Conservation (phyloP, 2,329 filamentous ascomycete genomes). For the Tolypocladium sp. region DNA sequence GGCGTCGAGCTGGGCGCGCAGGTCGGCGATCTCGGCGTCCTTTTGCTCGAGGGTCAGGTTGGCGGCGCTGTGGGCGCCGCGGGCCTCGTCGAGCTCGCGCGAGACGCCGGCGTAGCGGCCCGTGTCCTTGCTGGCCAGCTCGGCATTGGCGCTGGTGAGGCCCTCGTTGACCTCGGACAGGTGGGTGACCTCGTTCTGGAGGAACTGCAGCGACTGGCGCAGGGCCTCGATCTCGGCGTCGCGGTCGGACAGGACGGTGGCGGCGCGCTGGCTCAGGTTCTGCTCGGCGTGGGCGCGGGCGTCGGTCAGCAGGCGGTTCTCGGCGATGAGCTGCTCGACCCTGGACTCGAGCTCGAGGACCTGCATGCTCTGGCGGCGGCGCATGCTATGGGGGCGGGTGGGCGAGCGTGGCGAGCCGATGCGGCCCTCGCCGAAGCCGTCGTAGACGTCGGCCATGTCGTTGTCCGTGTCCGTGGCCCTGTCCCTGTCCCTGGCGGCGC, state of each 20-base stretch:
- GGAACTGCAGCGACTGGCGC: slow-evolving; percentile 65
- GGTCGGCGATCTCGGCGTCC: slow-evolving; percentile 69
- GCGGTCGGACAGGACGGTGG: slow-evolving; percentile 66
- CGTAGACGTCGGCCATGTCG: slow-evolving; percentile 89
- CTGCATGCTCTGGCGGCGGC: slow-evolving; percentile 95
- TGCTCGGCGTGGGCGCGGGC: slow-evolving; percentile 63
- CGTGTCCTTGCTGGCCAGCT: slow-evolving; percentile 67
- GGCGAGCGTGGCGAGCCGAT: slow-evolving; percentile 84
- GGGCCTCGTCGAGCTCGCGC: slow-evolving; percentile 61
- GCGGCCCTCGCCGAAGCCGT: slow-evolving; percentile 86
- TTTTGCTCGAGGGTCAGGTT: slow-evolving; percentile 65
- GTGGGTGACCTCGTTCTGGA: slow-evolving; percentile 73
- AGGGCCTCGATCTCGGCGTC: slow-evolving; percentile 81
- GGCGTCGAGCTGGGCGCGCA: slow-evolving; percentile 69
- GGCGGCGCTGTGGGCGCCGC: slow-evolving; percentile 53
- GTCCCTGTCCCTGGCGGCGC: slow-evolving; percentile 34
- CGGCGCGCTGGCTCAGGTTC: slow-evolving; percentile 53
- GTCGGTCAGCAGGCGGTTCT: slow-evolving; percentile 73
- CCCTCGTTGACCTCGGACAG: slow-evolving; percentile 77
- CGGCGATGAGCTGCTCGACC: slow-evolving; percentile 74
- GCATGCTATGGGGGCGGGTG: slow-evolving; percentile 89
- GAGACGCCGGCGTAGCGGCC: slow-evolving; percentile 57
- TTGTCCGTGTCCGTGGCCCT: slow-evolving; percentile 26
- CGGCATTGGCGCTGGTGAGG: slow-evolving; percentile 66
- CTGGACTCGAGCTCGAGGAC: slow-evolving; percentile 81